Evolutionary conservation across 2,329 filamentous ascomycete genomes (phyloP), one percentile per base, ranked within the genome.

Genomic region (Penicillium sp.): DNA sequence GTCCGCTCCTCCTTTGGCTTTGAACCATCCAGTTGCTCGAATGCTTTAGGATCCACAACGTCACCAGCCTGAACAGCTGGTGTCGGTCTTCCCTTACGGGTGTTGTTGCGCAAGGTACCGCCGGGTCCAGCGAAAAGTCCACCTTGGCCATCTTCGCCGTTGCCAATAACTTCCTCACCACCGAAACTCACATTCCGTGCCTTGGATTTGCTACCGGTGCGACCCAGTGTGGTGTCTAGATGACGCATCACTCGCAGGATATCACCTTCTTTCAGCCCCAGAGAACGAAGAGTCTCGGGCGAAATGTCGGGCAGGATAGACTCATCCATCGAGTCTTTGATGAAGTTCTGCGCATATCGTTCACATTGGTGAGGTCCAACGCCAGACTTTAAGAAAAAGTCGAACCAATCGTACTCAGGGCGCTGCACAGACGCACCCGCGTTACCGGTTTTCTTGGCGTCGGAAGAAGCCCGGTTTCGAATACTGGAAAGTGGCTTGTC

Each of bases 231-330:
- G 71, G 81, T 84, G 73, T 99, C 93, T 55, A 99, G 77, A 66
- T 85, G 85, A 62, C 93, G 93, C 87, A 95, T 97, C 7, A 99
- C 91, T 62, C 96, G 93, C 68, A 99, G 86, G 58, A 97, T 96
- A 73, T 99, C 95, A 26, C 95, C 95, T 75, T 98, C 95, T 59
- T 96, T 93, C 49, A 99, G 77, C n/a, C 95, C 95, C 43, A 99
- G 80, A 14, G 90, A 96, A 42, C 95, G 88, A 48, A 99, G 80
- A 19, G 93, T 86, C 59, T 85, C 86, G 5, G 91, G 86, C 55
- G 93, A 91, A 50, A 99, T 93, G 68, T 98, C 95, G 3, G 92
- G 90, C 57, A 98, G 77, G 39, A 96, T 88, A 61, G 91, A 93
- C 74, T 97, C 93, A 63, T 96, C 93, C 92, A 99, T 98, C 25